Conservation (phyloP, 2,329 filamentous ascomycete genomes). For the Cladosporium phlei region DNA sequence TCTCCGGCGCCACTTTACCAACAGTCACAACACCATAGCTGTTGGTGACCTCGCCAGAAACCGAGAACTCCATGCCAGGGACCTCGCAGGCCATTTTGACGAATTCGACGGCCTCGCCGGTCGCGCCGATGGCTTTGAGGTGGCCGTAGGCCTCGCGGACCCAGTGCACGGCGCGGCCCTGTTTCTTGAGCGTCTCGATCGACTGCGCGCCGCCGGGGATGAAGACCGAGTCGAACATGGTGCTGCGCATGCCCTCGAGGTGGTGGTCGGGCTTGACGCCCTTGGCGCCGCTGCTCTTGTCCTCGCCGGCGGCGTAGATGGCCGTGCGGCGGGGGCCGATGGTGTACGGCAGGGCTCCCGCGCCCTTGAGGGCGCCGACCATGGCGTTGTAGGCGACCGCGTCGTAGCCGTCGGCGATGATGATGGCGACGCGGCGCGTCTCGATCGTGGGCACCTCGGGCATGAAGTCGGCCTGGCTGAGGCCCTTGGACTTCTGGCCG, state of each 20-base stretch:
- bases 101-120: slow-evolving; percentile 65
- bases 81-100: slow-evolving; percentile 48
- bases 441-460: slow-evolving; percentile 62
- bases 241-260: slow-evolving; percentile 72
- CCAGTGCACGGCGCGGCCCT: slow-evolving; percentile 70
- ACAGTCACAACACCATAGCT: slow-evolving; percentile 76
- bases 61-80: slow-evolving; percentile 46
- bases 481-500: slow-evolving; percentile 60
- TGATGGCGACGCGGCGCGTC: slow-evolving; percentile 66
- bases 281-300: slow-evolving; percentile 44
- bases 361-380: slow-evolving; percentile 57
- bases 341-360: slow-evolving; percentile 64
- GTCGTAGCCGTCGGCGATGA: slow-evolving; percentile 76
- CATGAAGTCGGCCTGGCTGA: slow-evolving; percentile 66
- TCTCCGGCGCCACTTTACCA: slow-evolving; percentile 48
- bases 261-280: slow-evolving; percentile 69
- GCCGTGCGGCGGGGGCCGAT: slow-evolving; percentile 64
- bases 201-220: slow-evolving; percentile 66
- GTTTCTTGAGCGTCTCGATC: slow-evolving; percentile 59
- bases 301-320: slow-evolving; percentile 58
- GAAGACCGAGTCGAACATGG: slow-evolving; percentile 76
- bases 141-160: slow-evolving; percentile 77
- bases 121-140: slow-evolving; percentile 71
- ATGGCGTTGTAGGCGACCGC: slow-evolving; percentile 60
- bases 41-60: slow-evolving; percentile 52